Evolutionary conservation across 2,329 filamentous ascomycete species (phyloP).

Genomic region (Claviceps sp.): DNA sequence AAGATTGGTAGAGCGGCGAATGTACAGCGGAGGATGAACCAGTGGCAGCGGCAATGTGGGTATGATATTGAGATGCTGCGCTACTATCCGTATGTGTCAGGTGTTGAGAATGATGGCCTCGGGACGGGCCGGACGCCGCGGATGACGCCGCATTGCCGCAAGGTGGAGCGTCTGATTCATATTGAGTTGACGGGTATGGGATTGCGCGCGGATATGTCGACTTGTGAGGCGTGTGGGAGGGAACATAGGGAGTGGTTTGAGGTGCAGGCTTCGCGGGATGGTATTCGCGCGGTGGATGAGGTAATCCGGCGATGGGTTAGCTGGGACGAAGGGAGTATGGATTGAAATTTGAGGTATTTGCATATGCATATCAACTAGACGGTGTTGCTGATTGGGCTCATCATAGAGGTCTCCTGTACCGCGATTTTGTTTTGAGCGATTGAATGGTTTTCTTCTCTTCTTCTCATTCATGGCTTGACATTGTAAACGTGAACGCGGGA

Average conservation of each 20-base stretch:
- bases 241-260: constrained; percentile 95
- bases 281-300: constrained; percentile 51
- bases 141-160: constrained; percentile 74
- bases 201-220: constrained; percentile 36
- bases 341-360: neutral
- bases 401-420: neutral
- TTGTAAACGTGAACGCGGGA: no score
- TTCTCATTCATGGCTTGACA: no score
- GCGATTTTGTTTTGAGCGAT: neutral
- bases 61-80: constrained; percentile 78
- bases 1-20: constrained; percentile 62
- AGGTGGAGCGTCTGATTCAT: constrained; percentile 82
- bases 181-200: constrained; percentile 63
- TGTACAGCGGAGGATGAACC: constrained; percentile 78
- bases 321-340: constrained; percentile 52
- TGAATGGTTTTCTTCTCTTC: no score
- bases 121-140: constrained; percentile 28
- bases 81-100: constrained; percentile 72
- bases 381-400: neutral
- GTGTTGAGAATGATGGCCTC: constrained; percentile 15
- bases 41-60: constrained; percentile 89
- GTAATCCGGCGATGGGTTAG: constrained; percentile 73
- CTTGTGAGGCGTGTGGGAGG: constrained; percentile 66
- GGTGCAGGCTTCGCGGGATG: constrained; percentile 59
- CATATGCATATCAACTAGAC: neutral